phyloP scores from a whole-genome alignment of 2,329 filamentous ascomycete species.

The Colletotrichum somersetense region DNA sequence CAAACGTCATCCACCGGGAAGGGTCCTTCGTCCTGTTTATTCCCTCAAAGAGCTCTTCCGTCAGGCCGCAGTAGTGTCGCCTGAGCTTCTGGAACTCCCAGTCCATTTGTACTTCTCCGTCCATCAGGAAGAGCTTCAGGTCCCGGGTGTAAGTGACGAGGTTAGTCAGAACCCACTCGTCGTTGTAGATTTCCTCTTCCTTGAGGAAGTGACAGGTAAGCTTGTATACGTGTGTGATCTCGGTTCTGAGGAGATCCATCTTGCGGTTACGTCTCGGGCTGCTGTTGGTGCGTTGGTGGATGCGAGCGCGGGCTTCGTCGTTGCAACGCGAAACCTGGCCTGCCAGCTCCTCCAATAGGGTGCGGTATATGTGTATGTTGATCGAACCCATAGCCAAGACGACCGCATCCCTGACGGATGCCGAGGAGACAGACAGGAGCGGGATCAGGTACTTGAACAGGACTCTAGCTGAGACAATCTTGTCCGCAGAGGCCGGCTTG shows the following conservation, averaged over 20 bases:
- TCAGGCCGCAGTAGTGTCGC: slow-evolving; percentile 92
- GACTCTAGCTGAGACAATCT: slow-evolving; percentile 87
- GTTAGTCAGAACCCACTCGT: slow-evolving; percentile 92
- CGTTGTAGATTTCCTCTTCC: slow-evolving; percentile 80
- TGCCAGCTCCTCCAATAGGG: slow-evolving; percentile 89
- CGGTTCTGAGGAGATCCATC: slow-evolving; percentile 89
- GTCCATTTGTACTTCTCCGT: slow-evolving; percentile 93
- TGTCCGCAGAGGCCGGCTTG: slow-evolving; percentile 74
- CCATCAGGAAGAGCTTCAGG: slow-evolving; percentile 92
- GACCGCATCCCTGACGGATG: slow-evolving; percentile 88
- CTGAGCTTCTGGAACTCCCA: slow-evolving; percentile 93
- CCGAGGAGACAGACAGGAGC: slow-evolving; percentile 82
- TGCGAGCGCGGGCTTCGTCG: slow-evolving; percentile 86
- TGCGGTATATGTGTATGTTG: slow-evolving; percentile 93
- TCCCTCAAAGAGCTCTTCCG: slow-evolving; percentile 93
- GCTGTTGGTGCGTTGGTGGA: slow-evolving; percentile 89
- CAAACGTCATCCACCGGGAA: slow-evolving; percentile 96
- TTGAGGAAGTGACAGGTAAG: slow-evolving; percentile 91
- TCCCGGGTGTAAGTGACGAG: slow-evolving; percentile 92
- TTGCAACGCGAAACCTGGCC: slow-evolving; percentile 88
- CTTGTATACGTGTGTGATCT: slow-evolving; percentile 96
- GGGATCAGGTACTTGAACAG: slow-evolving; percentile 94
- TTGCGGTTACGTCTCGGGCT: slow-evolving; percentile 84
- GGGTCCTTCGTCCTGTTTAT: slow-evolving; percentile 89
- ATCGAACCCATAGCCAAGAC: slow-evolving; percentile 94